Percentiles rank a stretch among this genome's conserved stretches.
phyloP scores from a whole-genome alignment of 352 stramenopile genomes.

The Phytopythium kandeliae region DNA sequence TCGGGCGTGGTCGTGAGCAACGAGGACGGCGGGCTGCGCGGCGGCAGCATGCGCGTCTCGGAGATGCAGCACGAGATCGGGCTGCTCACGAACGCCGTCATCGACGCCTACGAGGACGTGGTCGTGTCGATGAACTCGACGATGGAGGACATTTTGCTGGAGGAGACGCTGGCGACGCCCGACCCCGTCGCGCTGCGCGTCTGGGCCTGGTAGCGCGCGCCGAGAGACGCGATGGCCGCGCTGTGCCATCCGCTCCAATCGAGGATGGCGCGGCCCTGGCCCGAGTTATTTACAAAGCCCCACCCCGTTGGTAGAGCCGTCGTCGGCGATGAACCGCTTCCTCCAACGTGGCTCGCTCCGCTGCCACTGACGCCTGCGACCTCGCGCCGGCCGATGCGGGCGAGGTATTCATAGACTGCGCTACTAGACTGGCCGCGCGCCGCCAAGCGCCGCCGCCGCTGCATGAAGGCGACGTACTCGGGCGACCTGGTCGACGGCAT shows the following conservation, averaged over 20 bases:
- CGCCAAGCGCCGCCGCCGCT: too few species aligned
- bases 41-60: constrained; percentile 4
- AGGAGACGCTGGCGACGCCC: constrained; percentile 15
- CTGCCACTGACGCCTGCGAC: too few species aligned
- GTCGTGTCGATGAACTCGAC: constrained; percentile 37
- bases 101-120: constrained; percentile 48
- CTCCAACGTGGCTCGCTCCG: too few species aligned
- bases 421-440: too few species aligned
- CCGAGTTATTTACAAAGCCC: too few species aligned
- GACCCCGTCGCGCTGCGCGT: neutral
- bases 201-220: constrained; percentile 6
- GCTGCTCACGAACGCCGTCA: constrained; percentile 46
- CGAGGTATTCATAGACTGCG: too few species aligned
- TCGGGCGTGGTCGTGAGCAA: constrained; percentile 7
- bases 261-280: too few species aligned
- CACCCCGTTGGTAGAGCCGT: too few species aligned
- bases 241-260: too few species aligned
- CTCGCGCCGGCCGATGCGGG: too few species aligned
- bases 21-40: constrained; percentile 4
- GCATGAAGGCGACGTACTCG: constrained; percentile 46
- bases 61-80: constrained; percentile 26
- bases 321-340: too few species aligned
- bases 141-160: constrained; percentile 45
- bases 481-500: constrained; percentile 52
- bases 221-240: too few species aligned